Base-by-base conservation (phyloP, 2,329 filamentous ascomycete species). In the Nemania diffusa region DNA sequence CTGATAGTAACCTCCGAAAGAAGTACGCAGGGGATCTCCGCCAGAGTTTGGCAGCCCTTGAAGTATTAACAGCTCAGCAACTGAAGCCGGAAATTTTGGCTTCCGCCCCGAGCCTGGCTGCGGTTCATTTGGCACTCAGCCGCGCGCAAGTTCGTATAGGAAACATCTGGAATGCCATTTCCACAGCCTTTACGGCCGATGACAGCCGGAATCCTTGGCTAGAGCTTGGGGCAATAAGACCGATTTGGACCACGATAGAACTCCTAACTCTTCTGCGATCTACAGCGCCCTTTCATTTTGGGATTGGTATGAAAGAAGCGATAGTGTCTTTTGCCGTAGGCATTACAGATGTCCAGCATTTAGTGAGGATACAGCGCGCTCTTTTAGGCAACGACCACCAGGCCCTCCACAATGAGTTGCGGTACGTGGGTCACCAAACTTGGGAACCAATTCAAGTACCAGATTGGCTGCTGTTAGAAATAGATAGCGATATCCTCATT, bases 401-500 rank as follows among this genome's bases (percentile, higher is more conserved):
- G 69, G 71, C 71, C 73, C 69, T 79, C 1, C 17, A 68, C 0
- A 82, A 85, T 1, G 87, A 90, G 62, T 68, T 78, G 11, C 67
- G 65, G 0, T 86, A 85, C 53, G 32, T n/a, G 0, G 88, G 86
- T 0, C 89, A 91, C 71, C 73, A 74, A 0, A 86, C 88, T 40
- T 92, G 90, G 89, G 72, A 80, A 0, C 85, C 88, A 0, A 9
- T 75, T 0, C 75, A 86, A 0, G 73, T 82, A 29, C 81, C 87
- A 0, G 90, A 93, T 70, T 91, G 89, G 87, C 75, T 93, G 0
- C 78, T 93, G 0, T 76, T 93, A 0, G 90, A 92, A 69, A 85
- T 92, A 15, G 91, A 93, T 51, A 81, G 84, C 0, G 84, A 91
- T 64, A 78, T 93, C 1, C 80, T 90, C 20, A 88, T 92, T 57